A percentile compares a stretch with the other conserved stretches of the same genome.
These are phyloP conservation scores for Thelephora ganbajun DNA, from an alignment of 768 basidiomycete species.

Conservation along the genomic window DNA sequence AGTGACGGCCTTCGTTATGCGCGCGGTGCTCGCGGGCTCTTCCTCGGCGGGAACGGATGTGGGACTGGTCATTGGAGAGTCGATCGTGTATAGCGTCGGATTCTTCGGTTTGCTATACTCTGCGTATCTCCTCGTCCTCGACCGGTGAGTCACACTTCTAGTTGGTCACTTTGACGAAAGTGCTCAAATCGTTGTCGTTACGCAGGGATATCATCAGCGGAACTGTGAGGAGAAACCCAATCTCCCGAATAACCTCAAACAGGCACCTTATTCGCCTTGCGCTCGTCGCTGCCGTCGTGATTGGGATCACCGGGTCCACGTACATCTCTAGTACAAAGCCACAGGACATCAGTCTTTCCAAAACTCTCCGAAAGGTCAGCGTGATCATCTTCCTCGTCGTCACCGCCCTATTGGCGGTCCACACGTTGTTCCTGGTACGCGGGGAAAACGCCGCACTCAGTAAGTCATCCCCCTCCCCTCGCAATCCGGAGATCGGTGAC, in stretches of 20 bases:
- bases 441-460: no score
- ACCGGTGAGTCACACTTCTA: constrained; percentile 11
- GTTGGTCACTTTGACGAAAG: no score
- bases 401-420: constrained; percentile 3
- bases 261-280: constrained; percentile 8
- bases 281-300: constrained; percentile 8
- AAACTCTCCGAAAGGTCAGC: constrained; percentile 7
- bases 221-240: background rate
- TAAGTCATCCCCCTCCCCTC: constrained; percentile 5
- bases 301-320: constrained; percentile 9
- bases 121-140: constrained; percentile 20
- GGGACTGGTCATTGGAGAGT: constrained; percentile 14
- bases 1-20: constrained; percentile 16
- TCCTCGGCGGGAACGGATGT: constrained; percentile 11
- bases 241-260: constrained; percentile 7
- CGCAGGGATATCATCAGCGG: background rate
- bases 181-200: background rate
- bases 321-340: background rate
- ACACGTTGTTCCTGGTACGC: constrained; percentile 4
- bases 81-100: constrained; percentile 20
- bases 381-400: constrained; percentile 12
- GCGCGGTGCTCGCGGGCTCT: constrained; percentile 16
- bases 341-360: background rate
- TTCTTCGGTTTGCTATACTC: constrained; percentile 23
- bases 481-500: no score